phyloP scores from a whole-genome alignment of 2,329 filamentous ascomycete genomes.

The Phoma herbarum region DNA sequence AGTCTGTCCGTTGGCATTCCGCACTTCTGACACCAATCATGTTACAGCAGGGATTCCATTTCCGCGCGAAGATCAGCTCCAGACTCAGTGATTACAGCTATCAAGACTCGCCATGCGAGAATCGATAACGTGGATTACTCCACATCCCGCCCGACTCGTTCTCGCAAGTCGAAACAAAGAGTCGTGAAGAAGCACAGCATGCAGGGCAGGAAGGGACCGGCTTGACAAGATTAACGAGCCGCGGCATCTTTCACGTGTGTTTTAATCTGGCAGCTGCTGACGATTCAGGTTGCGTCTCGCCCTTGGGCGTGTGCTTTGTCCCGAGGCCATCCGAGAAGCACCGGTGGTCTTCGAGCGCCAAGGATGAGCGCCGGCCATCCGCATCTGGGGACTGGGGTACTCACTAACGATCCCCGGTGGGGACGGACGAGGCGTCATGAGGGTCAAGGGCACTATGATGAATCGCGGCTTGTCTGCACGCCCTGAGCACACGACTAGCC shows the following conservation, averaged over 20 bases:
- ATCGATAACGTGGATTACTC: constrained; percentile 21
- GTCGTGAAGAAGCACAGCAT: background rate
- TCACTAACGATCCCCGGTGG: constrained; percentile 46
- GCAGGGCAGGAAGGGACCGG: constrained; percentile 22
- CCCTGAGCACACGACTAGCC: constrained; percentile 42
- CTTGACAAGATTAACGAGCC: constrained; percentile 26
- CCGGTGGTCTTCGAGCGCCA: constrained; percentile 38
- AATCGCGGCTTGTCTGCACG: constrained; percentile 43
- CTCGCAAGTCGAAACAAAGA: constrained; percentile 1
- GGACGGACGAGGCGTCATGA: constrained; percentile 47
- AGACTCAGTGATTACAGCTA: constrained; percentile 11
- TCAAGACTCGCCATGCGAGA: constrained; percentile 16
- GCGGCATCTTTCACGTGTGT: constrained; percentile 26
- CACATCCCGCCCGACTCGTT: constrained; percentile 27
- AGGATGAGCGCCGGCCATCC: constrained; percentile 44
- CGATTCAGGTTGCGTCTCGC: constrained; percentile 30
- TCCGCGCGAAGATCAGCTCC: constrained; percentile 37
- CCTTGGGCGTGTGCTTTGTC: constrained; percentile 34
- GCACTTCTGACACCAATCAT: constrained; percentile 36
- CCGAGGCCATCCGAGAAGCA: constrained; percentile 47
- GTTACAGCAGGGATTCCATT: constrained; percentile 37
- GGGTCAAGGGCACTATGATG: constrained; percentile 44
- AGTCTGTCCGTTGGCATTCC: constrained; percentile 29
- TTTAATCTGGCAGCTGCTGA: constrained; percentile 35
- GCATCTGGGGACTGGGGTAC: constrained; percentile 52